Conservation (phyloP, 106 monocot species). For the Hemerocallis citrina region DNA sequence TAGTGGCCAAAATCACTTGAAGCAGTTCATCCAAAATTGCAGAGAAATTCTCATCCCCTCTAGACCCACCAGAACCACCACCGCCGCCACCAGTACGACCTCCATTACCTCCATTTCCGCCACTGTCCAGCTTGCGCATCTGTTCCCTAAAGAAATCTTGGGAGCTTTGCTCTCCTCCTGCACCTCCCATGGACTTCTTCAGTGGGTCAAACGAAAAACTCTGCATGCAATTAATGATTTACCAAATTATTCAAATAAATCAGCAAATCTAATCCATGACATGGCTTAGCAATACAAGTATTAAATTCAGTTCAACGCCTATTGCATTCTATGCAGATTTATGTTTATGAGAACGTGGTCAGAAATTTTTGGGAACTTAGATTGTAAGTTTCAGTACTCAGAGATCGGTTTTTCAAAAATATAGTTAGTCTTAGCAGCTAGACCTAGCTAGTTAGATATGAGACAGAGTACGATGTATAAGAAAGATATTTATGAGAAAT, state of each 20-base stretch:
- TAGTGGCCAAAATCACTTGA: slow-evolving; percentile 55
- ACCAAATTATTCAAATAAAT: background rate
- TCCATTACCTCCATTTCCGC: slow-evolving; percentile 19
- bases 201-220: background rate
- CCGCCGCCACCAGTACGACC: slow-evolving; percentile 12
- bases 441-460: too few relatives aligned
- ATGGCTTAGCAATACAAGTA: too few relatives aligned
- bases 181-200: slow-evolving; percentile 5
- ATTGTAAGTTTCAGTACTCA: too few relatives aligned
- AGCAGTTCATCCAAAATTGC: slow-evolving; percentile 38
- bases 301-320: too few relatives aligned
- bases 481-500: too few relatives aligned
- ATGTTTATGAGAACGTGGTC: too few relatives aligned
- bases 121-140: background rate
- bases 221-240: background rate
- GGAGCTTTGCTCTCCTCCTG: background rate
- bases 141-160: background rate
- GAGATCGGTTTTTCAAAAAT: too few relatives aligned
- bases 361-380: too few relatives aligned
- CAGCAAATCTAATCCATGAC: background rate
- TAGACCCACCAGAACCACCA: slow-evolving; percentile 23
- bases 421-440: too few relatives aligned
- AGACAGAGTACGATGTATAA: too few relatives aligned
- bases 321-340: too few relatives aligned
- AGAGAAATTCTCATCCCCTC: slow-evolving; percentile 34